Evolutionary conservation across 2,329 filamentous ascomycete species (phyloP), one percentile per base, ranked within the genome.

Genomic region (Malbranchea zuffiana): DNA sequence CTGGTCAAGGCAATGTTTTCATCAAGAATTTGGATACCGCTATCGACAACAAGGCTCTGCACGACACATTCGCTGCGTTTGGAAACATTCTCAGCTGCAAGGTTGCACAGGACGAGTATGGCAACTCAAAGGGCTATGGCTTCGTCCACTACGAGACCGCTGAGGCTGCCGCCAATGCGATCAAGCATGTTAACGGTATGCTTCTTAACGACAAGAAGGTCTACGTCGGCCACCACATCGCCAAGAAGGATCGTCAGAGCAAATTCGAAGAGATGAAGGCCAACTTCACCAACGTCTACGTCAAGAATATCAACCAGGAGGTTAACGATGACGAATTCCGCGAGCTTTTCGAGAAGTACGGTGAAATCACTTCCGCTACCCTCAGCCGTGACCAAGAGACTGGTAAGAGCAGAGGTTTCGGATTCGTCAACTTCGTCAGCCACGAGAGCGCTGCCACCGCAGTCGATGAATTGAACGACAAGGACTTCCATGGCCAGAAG

Each of bases 181-280:
- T 98, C 75, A 96, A 96, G 76, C 87, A 93, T 58, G 90, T 98
- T 59, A 98, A 98, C 65, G 90, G 90, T 63, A 98, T 98, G 90
- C 72, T 98, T 62, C 68, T 98, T 60, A 98, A 98, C 70, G 90
- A 98, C 77, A 98, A 98, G 81, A 98, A 98, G 77, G 90, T 98
- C 48, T 98, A 92, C 54, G 90, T 98, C 52, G 90, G 90, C 48
- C 88, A 95, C 68, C 90, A 98, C 69, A 96, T 98, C 56, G 87
- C 90, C 63, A 96, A 96, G 82, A 96, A 96, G 76, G 90, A 98
- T 61, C 88, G 90, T 55, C 90, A 96, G 76, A 94, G 85, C 84
- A 98, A 98, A 72, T 96, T 96, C 54, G 90, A 98, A 72, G 90
- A 98, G 75, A 98, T 98, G 88, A 98, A 98, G 80, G 90, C 90